These are phyloP conservation scores for Oenanthe sinensis DNA, from an alignment of 129 eudicot species.

Conservation along the genomic window DNA sequence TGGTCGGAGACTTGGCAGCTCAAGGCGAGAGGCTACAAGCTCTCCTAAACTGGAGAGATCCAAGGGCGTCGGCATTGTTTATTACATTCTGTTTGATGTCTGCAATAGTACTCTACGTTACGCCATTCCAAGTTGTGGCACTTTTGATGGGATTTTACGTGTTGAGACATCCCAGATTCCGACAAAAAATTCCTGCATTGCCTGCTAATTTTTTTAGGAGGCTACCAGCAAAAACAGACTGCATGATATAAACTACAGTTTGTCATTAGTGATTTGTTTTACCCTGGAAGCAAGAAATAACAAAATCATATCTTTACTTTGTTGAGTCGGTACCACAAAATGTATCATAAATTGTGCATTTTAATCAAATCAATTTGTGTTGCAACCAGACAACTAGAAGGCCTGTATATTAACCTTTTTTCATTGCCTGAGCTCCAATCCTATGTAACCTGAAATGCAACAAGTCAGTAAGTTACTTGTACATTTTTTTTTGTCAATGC, in stretches of 20 bases:
- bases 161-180: conserved; percentile 76
- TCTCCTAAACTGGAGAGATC: conserved; percentile 76
- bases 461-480: too few relatives aligned
- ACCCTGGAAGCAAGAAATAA: background rate
- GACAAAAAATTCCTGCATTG: conserved; percentile 52
- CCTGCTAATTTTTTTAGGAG: conserved; percentile 76
- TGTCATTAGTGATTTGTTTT: background rate
- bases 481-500: too few relatives aligned
- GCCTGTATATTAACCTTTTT: too few relatives aligned
- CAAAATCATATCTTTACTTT: background rate
- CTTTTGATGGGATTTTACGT: conserved; percentile 51
- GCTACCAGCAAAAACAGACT: conserved; percentile 68
- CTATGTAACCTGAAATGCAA: too few relatives aligned
- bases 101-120: conserved; percentile 61
- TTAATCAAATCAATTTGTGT: background rate
- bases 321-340: background rate
- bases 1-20: conserved; percentile 74
- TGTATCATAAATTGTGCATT: background rate
- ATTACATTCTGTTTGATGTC: conserved; percentile 56
- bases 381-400: too few relatives aligned
- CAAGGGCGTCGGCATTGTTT: conserved; percentile 75
- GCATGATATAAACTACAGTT: conserved; percentile 40
- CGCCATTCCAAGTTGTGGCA: conserved; percentile 57
- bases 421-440: too few relatives aligned
- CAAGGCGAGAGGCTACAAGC: conserved; percentile 76